Conservation (phyloP, 352 stramenopile genomes). For the Phytophthora chlamydospora region DNA sequence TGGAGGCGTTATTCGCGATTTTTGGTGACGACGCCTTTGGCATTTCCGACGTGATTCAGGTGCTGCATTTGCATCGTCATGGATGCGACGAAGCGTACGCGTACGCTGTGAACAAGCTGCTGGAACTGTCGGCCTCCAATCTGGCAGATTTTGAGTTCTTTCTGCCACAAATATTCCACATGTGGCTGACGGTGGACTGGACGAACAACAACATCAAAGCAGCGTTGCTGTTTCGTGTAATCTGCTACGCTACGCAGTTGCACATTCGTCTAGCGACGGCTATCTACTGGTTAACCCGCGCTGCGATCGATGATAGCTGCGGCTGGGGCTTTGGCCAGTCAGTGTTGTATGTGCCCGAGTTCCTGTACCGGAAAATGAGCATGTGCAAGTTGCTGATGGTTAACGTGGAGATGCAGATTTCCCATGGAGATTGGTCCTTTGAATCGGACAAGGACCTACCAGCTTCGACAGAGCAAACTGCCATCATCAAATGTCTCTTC, state of each 20-base stretch:
- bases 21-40: slow-evolving; percentile 64
- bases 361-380: slow-evolving; percentile 79
- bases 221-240: slow-evolving; percentile 72
- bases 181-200: slow-evolving; percentile 86
- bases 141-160: slow-evolving; percentile 88
- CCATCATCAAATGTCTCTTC: slow-evolving; percentile 73
- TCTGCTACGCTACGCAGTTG: slow-evolving; percentile 72
- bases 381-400: slow-evolving; percentile 84
- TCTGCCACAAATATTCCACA: slow-evolving; percentile 82
- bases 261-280: slow-evolving; percentile 81
- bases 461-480: slow-evolving; percentile 57
- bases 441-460: slow-evolving; percentile 67
- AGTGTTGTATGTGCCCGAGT: slow-evolving; percentile 75
- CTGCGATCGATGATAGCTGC: slow-evolving; percentile 80
- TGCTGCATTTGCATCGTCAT: slow-evolving; percentile 82
- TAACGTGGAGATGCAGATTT: slow-evolving; percentile 86
- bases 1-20: slow-evolving; percentile 56
- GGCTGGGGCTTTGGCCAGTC: slow-evolving; percentile 84
- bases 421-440: slow-evolving; percentile 63
- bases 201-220: slow-evolving; percentile 77
- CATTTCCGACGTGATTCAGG: slow-evolving; percentile 82
- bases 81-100: slow-evolving; percentile 77
- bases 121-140: slow-evolving; percentile 66
- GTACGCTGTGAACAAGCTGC: slow-evolving; percentile 70
- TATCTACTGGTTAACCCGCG: slow-evolving; percentile 82